Conservation (phyloP, 23 red algal genomes). For the Gracilaria gracilis region DNA sequence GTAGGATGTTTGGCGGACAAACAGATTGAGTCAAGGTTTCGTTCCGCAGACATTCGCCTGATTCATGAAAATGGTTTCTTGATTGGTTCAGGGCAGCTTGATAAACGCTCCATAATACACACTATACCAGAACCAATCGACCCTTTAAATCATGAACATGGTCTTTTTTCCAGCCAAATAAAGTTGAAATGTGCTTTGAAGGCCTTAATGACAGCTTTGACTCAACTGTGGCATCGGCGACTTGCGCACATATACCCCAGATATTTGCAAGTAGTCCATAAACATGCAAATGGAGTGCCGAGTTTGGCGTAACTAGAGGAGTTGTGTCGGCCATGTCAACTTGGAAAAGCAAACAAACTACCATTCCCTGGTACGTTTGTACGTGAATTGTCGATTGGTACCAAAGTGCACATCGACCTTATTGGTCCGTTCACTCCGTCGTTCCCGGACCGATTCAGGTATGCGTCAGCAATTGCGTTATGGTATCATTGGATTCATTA, state of each 20-base stretch:
- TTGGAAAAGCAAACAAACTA: constrained; percentile 55
- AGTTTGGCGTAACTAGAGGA: background rate
- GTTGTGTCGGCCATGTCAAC: constrained; percentile 12
- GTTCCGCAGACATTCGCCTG: background rate
- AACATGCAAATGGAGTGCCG: constrained; percentile 13
- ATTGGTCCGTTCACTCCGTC: background rate
- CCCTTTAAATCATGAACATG: background rate
- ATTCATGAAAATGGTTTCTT: constrained; percentile 25
- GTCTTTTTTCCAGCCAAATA: background rate
- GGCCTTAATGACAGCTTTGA: background rate
- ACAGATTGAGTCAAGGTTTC: constrained; percentile 41
- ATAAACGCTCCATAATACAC: background rate
- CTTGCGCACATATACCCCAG: constrained; percentile 31
- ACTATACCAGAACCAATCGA: constrained; percentile 1
- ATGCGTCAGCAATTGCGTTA: constrained; percentile 40
- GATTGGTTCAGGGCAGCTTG: background rate
- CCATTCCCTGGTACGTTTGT: constrained; percentile 2
- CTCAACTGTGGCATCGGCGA: constrained; percentile 39
- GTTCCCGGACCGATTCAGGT: constrained; percentile 33
- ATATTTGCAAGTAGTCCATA: constrained; percentile 24
- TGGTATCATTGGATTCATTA: constrained; percentile 21
- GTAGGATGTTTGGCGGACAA: constrained; percentile 41
- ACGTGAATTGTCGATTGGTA: background rate
- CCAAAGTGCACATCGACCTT: constrained; percentile 9
- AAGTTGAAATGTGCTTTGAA: background rate